phyloP scores from a whole-genome alignment of 768 basidiomycete genomes.

The Plicaturopsis crispa region DNA sequence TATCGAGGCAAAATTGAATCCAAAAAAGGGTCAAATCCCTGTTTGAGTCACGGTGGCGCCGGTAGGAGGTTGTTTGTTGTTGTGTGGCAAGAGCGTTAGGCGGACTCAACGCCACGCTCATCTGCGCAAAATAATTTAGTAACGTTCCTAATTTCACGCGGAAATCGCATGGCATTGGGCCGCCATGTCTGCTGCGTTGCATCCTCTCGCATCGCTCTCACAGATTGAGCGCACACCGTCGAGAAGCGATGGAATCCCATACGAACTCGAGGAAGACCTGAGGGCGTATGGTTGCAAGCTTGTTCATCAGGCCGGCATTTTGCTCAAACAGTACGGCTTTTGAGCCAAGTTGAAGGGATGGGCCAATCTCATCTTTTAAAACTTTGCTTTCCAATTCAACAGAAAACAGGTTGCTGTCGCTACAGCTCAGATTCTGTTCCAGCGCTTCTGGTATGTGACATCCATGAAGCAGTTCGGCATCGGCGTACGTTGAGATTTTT shows the following conservation, averaged over 20 bases:
- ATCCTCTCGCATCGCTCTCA: constrained; percentile 75
- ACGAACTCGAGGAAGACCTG: constrained; percentile 80
- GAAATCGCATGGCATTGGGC: no score
- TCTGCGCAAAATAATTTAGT: no score
- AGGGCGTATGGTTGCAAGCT: constrained; percentile 89
- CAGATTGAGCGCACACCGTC: constrained; percentile 83
- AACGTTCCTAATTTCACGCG: no score
- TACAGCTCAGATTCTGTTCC: constrained; percentile 93
- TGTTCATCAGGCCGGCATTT: constrained; percentile 89
- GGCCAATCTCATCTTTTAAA: neutral
- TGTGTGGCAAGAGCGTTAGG: neutral
- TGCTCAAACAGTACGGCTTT: constrained; percentile 74
- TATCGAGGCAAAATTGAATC: neutral
- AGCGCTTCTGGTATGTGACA: constrained; percentile 93
- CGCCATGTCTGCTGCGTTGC: constrained; percentile 43
- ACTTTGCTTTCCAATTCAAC: constrained; percentile 9
- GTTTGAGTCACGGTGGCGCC: neutral
- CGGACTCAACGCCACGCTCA: neutral
- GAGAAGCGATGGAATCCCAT: constrained; percentile 70
- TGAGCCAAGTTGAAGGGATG: constrained; percentile 2
- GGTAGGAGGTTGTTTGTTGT: neutral
- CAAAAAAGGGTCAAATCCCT: neutral
- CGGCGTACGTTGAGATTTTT: constrained; percentile 48
- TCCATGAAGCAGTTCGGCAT: constrained; percentile 95
- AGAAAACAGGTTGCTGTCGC: constrained; percentile 97